Conservation (phyloP, 306 rosid genomes). For the Prosopis cineraria region DNA sequence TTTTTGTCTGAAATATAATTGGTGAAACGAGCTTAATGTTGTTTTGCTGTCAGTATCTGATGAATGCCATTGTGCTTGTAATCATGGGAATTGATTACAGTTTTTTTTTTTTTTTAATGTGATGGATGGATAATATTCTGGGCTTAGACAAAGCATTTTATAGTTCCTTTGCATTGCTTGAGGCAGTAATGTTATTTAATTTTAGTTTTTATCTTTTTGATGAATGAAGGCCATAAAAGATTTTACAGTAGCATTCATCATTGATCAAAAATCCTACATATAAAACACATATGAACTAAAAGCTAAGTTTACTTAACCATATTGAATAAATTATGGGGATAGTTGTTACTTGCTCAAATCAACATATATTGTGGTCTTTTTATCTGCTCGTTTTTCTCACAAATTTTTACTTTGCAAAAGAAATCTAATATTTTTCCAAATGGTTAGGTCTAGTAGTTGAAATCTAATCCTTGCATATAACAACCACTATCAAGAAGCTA, state of each 20-base stretch:
- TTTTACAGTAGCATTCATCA: neutral
- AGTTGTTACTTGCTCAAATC: neutral
- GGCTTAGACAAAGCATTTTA: neutral
- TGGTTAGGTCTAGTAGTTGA: neutral
- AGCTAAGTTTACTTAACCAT: neutral
- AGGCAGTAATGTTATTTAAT: neutral
- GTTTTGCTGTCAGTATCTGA: neutral
- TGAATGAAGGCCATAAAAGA: neutral
- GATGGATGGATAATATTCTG: neutral
- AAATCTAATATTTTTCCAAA: neutral
- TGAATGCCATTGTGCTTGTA: neutral
- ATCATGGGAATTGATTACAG: neutral
- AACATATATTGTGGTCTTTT: neutral
- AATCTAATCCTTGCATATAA: neutral
- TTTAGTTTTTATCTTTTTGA: neutral
- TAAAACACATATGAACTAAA: neutral
- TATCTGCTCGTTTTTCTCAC: neutral
- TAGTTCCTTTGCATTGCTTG: constrained; percentile 1
- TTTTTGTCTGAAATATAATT: neutral
- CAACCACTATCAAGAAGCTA: neutral
- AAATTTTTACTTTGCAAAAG: no score
- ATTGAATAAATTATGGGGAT: neutral
- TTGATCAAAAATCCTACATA: neutral
- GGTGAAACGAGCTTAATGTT: neutral
- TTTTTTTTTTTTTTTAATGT: neutral